Conservation (phyloP, 2,329 filamentous ascomycete genomes). For the Neobulgaria alba region DNA sequence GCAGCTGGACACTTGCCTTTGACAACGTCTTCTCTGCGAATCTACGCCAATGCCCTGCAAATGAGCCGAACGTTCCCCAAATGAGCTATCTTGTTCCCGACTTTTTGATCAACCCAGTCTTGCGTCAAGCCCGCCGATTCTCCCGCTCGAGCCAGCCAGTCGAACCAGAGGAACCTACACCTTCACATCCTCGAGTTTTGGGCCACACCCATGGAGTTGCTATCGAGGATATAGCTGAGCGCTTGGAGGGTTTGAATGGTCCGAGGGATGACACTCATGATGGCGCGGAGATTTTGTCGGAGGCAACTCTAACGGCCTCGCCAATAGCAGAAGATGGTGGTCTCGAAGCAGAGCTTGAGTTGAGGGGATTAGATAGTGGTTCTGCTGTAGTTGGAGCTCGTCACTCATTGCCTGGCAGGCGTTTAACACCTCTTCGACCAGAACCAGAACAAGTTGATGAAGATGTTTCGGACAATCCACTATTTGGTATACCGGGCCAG, state of each 20-base stretch:
- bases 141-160: slow-evolving; percentile 35
- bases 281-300: slow-evolving; percentile 9
- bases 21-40: no score
- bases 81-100: slow-evolving; percentile 59
- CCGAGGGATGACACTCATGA: neutral
- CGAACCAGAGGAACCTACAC: slow-evolving; percentile 29
- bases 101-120: slow-evolving; percentile 57
- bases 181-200: slow-evolving; percentile 12
- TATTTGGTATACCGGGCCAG: slow-evolving; percentile 17
- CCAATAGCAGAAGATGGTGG: slow-evolving; percentile 21
- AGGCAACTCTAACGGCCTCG: slow-evolving; percentile 15
- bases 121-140: slow-evolving; percentile 55
- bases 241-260: neutral
- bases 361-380: slow-evolving; percentile 8
- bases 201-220: slow-evolving; percentile 17
- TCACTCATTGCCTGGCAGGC: slow-evolving; percentile 6
- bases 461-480: slow-evolving; percentile 23
- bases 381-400: slow-evolving; percentile 6
- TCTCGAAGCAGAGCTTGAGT: slow-evolving; percentile 18
- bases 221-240: slow-evolving; percentile 20
- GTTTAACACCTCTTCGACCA: slow-evolving; percentile 14
- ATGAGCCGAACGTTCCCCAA: no score
- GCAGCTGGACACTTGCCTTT: no score
- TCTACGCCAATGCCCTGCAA: no score
- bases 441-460: slow-evolving; percentile 16